Evolutionary conservation across 805 yeast species (phyloP), one percentile per base, ranked within the genome.

Genomic region (Saccharomycopsis babjevae): DNA sequence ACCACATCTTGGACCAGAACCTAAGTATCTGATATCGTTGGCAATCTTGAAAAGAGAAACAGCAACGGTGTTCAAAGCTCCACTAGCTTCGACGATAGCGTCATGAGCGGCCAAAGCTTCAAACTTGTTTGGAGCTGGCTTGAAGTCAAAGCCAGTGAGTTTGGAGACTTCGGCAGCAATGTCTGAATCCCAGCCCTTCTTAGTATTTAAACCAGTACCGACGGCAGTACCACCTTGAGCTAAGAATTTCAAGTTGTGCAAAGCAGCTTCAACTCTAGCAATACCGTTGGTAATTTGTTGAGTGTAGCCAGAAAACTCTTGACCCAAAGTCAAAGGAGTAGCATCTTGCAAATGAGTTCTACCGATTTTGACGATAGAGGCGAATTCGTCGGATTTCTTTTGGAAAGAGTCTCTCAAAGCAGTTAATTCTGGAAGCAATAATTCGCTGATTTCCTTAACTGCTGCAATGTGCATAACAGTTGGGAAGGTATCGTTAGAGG

Each of bases 201-300:
- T 86, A 76, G 98, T 93, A 84, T 94, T 94, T 69, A 94, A 83
- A 67, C 99, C 99, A 61, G 99, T 94, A 69, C 99, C 99, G 61
- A 94, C 99, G 64, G 99, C 99, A 65, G 99, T 94, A 79, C 99
- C 99, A 79, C 99, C 99, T 80, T 94, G 99, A 56, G 99, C 99
- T 68, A 94, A 83, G 73, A 73, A 83, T 70, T 85, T 81, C 73
- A 94, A 80, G 75, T 84, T 84, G 67, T 89, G 89, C 67, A 94
- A 81, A 58, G 86, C 74, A 65, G 77, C 77, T 78, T 90, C 89
- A 64, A 94, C 87, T 74, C 99, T 84, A 67, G 77, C 86, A 67
- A 94, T 86, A 73, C 97, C 98, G 73, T 91, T 89, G 69, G 88
- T 83, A 66, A 94, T 74, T 79, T 94, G 99, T 74, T 89, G 93